Evolutionary conservation across 108 stramenopile genomes (phyloP).

Genomic region (Nitzschia inconspicua): DNA sequence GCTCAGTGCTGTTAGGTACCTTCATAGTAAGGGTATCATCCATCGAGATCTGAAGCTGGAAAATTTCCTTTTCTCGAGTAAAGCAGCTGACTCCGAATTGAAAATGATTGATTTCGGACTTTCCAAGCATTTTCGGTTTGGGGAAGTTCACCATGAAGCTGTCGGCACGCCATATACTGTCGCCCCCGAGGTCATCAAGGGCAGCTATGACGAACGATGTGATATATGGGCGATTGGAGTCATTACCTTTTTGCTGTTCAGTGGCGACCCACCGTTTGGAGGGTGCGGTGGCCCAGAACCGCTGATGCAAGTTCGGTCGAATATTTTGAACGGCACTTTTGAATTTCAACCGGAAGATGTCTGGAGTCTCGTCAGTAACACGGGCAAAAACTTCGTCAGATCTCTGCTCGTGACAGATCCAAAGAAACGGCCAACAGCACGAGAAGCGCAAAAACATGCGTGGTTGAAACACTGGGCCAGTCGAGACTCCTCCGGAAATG

Average conservation of each 20-base stretch:
- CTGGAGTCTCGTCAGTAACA: constrained; percentile 58
- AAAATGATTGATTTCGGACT: constrained; percentile 94
- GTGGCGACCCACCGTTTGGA: constrained; percentile 79
- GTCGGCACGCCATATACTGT: constrained; percentile 85
- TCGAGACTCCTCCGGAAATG: constrained; percentile 19
- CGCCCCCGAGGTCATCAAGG: constrained; percentile 77
- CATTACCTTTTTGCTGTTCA: constrained; percentile 72
- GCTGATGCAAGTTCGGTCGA: constrained; percentile 62
- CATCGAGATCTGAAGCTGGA: constrained; percentile 88
- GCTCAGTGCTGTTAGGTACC: constrained; percentile 79
- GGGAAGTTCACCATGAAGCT: constrained; percentile 79
- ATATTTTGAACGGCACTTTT: constrained; percentile 58
- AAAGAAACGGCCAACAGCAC: constrained; percentile 69
- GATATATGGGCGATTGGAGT: constrained; percentile 84
- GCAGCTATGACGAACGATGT: constrained; percentile 75
- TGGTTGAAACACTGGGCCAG: constrained; percentile 79
- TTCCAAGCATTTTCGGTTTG: constrained; percentile 81
- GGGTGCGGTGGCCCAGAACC: constrained; percentile 80
- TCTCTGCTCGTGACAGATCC: constrained; percentile 81
- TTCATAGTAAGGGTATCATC: constrained; percentile 86
- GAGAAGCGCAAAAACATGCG: constrained; percentile 72
- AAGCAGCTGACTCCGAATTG: constrained; percentile 54
- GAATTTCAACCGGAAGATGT: constrained; percentile 63
- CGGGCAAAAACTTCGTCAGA: constrained; percentile 83
- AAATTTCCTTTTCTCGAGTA: constrained; percentile 85